Percentiles rank a stretch among this genome's conserved stretches.
Conservation (phyloP, 176 grass and related monocot genomes). For the Paspalum vaginatum region DNA sequence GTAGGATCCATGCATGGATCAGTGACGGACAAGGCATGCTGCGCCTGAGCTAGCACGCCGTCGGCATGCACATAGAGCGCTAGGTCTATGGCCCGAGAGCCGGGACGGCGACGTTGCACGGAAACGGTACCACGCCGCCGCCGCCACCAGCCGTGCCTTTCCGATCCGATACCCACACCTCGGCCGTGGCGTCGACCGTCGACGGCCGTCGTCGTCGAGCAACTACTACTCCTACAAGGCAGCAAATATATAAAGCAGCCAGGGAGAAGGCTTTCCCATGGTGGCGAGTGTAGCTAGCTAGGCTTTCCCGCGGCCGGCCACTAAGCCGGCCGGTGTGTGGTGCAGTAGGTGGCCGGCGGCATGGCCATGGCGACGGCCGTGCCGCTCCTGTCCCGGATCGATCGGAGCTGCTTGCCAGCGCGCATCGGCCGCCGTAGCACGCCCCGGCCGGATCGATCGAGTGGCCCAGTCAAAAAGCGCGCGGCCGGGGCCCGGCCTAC, state of each 20-base stretch:
- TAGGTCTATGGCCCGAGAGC: too few relatives aligned
- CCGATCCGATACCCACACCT: not conserved
- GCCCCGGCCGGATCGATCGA: not conserved
- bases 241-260: too few relatives aligned
- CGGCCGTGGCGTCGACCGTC: too few relatives aligned
- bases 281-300: not conserved
- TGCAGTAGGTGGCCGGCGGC: not conserved
- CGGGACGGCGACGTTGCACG: not conserved
- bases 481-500: too few relatives aligned
- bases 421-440: not conserved
- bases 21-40: too few relatives aligned
- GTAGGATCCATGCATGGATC: too few relatives aligned
- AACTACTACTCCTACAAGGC: too few relatives aligned
- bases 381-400: not conserved
- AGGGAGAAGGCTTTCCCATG: too few relatives aligned
- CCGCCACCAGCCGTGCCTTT: not conserved
- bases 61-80: too few relatives aligned
- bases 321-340: not conserved
- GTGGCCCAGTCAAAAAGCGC: constrained; percentile 3
- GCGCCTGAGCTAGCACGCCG: too few relatives aligned
- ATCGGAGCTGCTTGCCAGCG: not conserved
- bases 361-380: not conserved
- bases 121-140: not conserved
- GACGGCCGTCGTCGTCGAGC: too few relatives aligned
- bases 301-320: constrained; percentile 17